Percentiles rank a stretch among this genome's conserved stretches.
phyloP scores from a whole-genome alignment of 768 basidiomycete genomes.

The Leccinum imitatum region DNA sequence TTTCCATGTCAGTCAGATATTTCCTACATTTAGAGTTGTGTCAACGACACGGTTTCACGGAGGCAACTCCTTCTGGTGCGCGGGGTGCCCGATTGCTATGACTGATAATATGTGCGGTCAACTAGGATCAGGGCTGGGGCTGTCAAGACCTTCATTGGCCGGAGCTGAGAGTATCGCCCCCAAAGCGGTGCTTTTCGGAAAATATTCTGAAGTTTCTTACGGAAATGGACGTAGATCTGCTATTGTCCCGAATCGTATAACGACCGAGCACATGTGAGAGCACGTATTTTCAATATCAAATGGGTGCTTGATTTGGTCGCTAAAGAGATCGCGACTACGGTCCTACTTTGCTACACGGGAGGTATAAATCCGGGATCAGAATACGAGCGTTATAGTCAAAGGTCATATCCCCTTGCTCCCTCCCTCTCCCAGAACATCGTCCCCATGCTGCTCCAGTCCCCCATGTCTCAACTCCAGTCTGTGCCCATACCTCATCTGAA shows the following conservation, averaged over 20 bases:
- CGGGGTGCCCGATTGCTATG: constrained; percentile 14
- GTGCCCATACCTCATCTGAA: constrained; percentile 59
- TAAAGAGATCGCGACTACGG: constrained; percentile 24
- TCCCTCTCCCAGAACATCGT: constrained; percentile 11
- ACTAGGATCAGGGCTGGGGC: constrained; percentile 19
- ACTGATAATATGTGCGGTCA: constrained; percentile 7
- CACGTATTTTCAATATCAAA: constrained; percentile 35
- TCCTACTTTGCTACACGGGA: constrained; percentile 29
- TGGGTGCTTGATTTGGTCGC: constrained; percentile 34
- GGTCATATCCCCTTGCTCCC: constrained; percentile 20
- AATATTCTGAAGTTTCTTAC: constrained; percentile 20
- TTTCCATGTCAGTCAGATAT: constrained; percentile 18
- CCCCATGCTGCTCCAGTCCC: constrained; percentile 13
- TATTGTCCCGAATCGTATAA: constrained; percentile 27
- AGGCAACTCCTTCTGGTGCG: constrained; percentile 13
- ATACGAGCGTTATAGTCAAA: constrained; percentile 21
- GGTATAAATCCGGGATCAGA: constrained; percentile 32
- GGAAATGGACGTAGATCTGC: constrained; percentile 30
- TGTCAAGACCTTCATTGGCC: constrained; percentile 20
- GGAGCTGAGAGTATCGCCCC: constrained; percentile 15
- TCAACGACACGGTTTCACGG: constrained; percentile 16
- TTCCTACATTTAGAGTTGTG: constrained; percentile 1
- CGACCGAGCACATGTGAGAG: constrained; percentile 33
- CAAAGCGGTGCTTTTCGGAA: constrained; percentile 17
- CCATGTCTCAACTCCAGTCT: constrained; percentile 30